Base-by-base conservation (phyloP, 2,329 filamentous ascomycete genomes). In the Diplocarpon rosae region DNA sequence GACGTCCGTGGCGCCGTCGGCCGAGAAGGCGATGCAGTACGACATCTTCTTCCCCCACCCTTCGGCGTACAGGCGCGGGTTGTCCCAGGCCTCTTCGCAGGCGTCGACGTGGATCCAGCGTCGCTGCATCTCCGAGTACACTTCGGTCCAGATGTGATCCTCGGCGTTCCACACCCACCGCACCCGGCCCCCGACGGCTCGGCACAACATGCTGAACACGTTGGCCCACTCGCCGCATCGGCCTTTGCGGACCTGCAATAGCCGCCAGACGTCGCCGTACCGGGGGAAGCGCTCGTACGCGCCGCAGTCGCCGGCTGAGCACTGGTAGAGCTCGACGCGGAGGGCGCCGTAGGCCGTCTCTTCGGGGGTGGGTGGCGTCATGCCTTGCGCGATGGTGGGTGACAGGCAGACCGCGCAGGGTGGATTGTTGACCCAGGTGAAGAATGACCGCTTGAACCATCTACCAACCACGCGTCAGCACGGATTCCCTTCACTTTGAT, bases 161-260 rank as follows among this genome's bases (percentile, higher is more conserved):
- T 96, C 92, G 27, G 84, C 83, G 56, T 96, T 96, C 92, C 92
- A 98, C 10, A 98, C 84, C 92, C 92, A 98, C 59, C 92, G 79
- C 17, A 95, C 88, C 49, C 90, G 78, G 48, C 84, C 85, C 39
- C 90, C 90, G 12, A 96, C 79, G 4, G 92, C 92, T 48, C 90
- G 79, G 70, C 90, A 96, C 42, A 98, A 75, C 92, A 96, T 96
- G 67, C 83, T 90, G 68, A 98, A 98, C 72, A 89, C 95, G 67
- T 95, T 96, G 54, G 87, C 88, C 88, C 92, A 96, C 68, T 98
- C 92, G 50, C 92, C 92, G 49, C 83, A 83, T 55, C 92, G 81
- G 30, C 92, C 92, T 55, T 84, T 76, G 55, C 85, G 74, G 24
- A 87, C 93, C 63, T 95, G 84, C 35, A 98, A 69, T 49, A 96